These are phyloP conservation scores for Dispira parvispora DNA, from an alignment of 192 early-diverging fungal genomes.

Conservation along the genomic window DNA sequence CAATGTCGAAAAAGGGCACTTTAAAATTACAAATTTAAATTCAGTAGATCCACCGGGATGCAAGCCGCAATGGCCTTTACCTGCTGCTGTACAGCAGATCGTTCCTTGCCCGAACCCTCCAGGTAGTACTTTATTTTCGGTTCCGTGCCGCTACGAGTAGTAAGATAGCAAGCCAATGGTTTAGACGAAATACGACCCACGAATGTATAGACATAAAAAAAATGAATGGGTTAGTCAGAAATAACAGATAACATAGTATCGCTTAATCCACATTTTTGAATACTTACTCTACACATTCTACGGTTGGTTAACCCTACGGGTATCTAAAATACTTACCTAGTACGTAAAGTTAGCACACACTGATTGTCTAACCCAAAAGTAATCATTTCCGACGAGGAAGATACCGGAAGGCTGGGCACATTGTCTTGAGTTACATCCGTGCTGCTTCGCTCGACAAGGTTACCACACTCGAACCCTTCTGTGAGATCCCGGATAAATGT, in stretches of 20 bases:
- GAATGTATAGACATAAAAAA: constrained; percentile 17
- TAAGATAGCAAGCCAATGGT: too few species aligned
- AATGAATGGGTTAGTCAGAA: background rate
- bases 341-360: constrained; percentile 46
- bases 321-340: constrained; percentile 18
- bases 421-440: constrained; percentile 17
- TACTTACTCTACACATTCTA: background rate
- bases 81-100: constrained; percentile 28
- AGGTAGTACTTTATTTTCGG: constrained; percentile 84
- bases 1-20: too few species aligned
- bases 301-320: too few species aligned
- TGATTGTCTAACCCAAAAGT: constrained; percentile 64
- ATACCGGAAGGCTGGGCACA: constrained; percentile 52
- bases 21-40: background rate
- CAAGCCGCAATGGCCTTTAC: constrained; percentile 31
- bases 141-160: constrained; percentile 52
- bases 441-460: background rate
- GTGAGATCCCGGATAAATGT: constrained; percentile 74
- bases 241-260: background rate
- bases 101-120: constrained; percentile 33
- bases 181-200: background rate
- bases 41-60: constrained; percentile 26
- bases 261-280: background rate
- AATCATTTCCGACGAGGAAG: constrained; percentile 72
- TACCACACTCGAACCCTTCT: constrained; percentile 64